Conservation (phyloP, 2,329 filamentous ascomycete genomes). For the Cordyceps cicadae region DNA sequence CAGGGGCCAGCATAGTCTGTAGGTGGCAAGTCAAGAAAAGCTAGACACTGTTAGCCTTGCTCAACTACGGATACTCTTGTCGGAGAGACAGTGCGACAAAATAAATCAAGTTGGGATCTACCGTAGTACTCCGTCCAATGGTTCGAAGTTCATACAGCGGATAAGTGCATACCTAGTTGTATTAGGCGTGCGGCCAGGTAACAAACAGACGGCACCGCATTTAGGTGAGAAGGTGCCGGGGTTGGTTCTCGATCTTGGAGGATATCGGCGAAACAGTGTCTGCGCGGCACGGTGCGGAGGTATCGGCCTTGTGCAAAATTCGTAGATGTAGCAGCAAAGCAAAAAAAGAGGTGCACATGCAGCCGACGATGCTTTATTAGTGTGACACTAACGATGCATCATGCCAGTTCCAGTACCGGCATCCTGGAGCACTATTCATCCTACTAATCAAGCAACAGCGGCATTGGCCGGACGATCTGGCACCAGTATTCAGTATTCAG, state of each 20-base stretch:
- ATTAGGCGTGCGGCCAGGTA: background rate
- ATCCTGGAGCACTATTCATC: background rate
- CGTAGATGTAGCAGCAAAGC: background rate
- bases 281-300: background rate
- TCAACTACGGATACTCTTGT: background rate
- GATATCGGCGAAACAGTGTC: background rate
- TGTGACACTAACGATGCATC: background rate
- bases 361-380: background rate
- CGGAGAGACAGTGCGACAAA: background rate
- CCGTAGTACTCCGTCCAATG: background rate
- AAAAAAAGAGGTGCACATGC: background rate
- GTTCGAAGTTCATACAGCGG: background rate
- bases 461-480: background rate
- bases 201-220: background rate
- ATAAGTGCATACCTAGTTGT: background rate
- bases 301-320: background rate
- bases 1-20: background rate
- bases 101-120: background rate
- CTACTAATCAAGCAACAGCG: background rate
- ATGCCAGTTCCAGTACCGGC: background rate
- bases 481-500: background rate
- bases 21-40: background rate
- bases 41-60: background rate
- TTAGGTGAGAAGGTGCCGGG: background rate
- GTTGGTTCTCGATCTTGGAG: background rate